phyloP scores from a whole-genome alignment of 345 rosid species.

The Populus davidiana region DNA sequence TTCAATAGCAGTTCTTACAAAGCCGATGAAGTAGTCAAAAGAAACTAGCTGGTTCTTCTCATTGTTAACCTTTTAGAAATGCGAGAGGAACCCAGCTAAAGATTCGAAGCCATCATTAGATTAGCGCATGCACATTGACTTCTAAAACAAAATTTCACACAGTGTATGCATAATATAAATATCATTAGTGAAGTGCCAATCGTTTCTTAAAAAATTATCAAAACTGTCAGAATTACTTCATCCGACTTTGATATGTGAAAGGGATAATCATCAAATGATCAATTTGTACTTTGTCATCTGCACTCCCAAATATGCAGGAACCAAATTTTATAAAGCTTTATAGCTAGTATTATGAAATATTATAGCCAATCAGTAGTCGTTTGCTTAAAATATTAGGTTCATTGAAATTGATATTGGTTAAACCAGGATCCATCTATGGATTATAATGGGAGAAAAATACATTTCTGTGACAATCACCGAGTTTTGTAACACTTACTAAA shows the following conservation, averaged over 20 bases:
- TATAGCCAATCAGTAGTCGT: not conserved
- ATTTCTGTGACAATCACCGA: not conserved
- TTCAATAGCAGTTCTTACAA: not conserved
- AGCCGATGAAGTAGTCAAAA: not conserved
- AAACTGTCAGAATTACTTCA: slow-evolving; percentile 2
- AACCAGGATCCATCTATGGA: not conserved
- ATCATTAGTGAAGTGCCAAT: not conserved
- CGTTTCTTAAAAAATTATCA: not conserved
- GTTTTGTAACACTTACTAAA: not conserved
- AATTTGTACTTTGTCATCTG: not conserved
- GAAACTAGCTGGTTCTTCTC: not conserved
- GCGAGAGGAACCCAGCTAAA: slow-evolving; percentile 7
- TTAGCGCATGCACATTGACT: not conserved
- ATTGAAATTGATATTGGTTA: slow-evolving; percentile 15
- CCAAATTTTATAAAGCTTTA: slow-evolving; percentile 9
- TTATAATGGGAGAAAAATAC: not conserved
- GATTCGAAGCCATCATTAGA: slow-evolving; percentile 21
- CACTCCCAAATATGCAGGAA: slow-evolving; percentile 39
- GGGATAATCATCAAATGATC: not conserved
- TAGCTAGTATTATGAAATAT: slow-evolving; percentile 1
- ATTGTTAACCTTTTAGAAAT: slow-evolving; percentile 10
- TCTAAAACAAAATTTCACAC: not conserved
- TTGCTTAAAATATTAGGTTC: not conserved
- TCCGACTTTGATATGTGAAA: not conserved
- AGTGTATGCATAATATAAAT: not conserved